A percentile compares a stretch with the other conserved stretches of the same genome.
Evolutionary conservation across 768 basidiomycete genomes (phyloP).

Genomic region (Leucocoprinus sp.): DNA sequence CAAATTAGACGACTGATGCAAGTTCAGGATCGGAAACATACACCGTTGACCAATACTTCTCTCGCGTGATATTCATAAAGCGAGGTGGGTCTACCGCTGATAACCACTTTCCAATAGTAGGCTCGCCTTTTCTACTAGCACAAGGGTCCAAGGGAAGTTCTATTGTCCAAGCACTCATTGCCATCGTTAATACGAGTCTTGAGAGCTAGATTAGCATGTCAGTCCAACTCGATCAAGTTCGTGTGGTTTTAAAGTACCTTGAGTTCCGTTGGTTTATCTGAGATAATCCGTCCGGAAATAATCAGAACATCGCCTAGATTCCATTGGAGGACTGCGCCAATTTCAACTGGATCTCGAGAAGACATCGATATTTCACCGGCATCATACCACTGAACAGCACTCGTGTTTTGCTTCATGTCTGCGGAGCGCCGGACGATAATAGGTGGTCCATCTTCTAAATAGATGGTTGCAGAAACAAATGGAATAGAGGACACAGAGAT

Average conservation of each 20-base stretch:
- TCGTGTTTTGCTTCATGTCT: constrained; percentile 10
- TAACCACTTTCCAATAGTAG: constrained; percentile 44
- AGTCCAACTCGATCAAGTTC: background rate
- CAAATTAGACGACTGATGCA: background rate
- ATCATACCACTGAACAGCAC: constrained; percentile 30
- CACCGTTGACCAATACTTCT: constrained; percentile 38
- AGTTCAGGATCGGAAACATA: constrained; percentile 25
- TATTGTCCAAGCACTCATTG: constrained; percentile 59
- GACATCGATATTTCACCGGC: constrained; percentile 3
- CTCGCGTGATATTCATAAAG: constrained; percentile 45
- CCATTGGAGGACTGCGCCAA: constrained; percentile 50
- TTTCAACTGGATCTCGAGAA: background rate
- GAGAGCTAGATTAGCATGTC: constrained; percentile 27
- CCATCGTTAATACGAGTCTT: constrained; percentile 42
- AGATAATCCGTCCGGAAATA: constrained; percentile 51
- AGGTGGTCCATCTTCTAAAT: constrained; percentile 42
- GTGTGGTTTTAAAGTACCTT: constrained; percentile 34
- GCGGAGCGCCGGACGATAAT: constrained; percentile 41
- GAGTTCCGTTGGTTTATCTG: constrained; percentile 40
- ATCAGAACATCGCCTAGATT: constrained; percentile 41
- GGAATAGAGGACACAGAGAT: constrained; percentile 49
- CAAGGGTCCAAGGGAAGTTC: constrained; percentile 48
- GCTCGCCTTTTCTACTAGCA: constrained; percentile 24
- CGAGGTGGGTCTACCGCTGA: constrained; percentile 42
- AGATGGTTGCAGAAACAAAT: constrained; percentile 50